These are phyloP conservation scores for Hymenoscyphus occultus DNA, from an alignment of 2,329 filamentous ascomycete species.

Conservation along the genomic window DNA sequence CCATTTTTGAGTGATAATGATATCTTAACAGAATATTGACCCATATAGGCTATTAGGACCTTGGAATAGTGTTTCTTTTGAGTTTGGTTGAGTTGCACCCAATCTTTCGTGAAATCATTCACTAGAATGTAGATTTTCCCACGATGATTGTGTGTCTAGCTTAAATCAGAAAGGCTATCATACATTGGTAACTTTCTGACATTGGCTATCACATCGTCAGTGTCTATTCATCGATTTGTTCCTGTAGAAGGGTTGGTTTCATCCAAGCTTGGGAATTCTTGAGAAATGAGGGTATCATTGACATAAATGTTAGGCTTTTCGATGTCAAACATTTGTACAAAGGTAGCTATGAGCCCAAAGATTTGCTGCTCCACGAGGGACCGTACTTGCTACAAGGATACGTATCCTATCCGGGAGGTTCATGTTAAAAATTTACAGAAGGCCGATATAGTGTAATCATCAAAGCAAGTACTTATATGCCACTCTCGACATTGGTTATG, in stretches of 20 bases:
- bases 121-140: not conserved
- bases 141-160: not conserved
- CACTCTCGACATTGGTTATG: no score
- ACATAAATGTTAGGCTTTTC: not conserved
- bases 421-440: no score
- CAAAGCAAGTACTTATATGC: no score
- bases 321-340: not conserved
- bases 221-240: not conserved
- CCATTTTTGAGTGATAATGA: not conserved
- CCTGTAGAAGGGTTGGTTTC: not conserved
- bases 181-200: not conserved
- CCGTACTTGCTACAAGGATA: not conserved
- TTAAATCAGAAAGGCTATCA: not conserved
- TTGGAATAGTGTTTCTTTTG: not conserved
- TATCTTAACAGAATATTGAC: not conserved
- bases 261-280: conserved; percentile 1
- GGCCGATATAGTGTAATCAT: no score
- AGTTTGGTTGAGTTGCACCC: not conserved
- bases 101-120: not conserved
- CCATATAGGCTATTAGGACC: not conserved
- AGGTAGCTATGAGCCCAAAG: not conserved
- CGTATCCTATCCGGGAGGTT: no score
- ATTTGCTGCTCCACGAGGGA: not conserved
- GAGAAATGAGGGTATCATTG: not conserved
- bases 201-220: not conserved